These are phyloP conservation scores for Suillus lakei DNA, from an alignment of 768 basidiomycete species.

Conservation along the genomic window DNA sequence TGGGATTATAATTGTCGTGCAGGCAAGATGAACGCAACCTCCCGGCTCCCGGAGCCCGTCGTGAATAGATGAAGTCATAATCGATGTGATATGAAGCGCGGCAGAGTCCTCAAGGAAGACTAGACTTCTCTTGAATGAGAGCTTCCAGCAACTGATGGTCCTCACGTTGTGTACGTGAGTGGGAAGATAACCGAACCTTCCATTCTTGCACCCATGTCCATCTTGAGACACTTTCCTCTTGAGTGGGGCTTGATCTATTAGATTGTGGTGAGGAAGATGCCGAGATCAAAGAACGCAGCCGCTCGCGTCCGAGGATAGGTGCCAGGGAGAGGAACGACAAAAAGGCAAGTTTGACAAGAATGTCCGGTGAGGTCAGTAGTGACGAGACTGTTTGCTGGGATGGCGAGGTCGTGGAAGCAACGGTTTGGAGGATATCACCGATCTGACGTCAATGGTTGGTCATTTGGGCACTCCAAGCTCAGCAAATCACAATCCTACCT, in stretches of 20 bases:
- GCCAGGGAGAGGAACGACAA: slow-evolving; percentile 85
- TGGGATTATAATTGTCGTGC: slow-evolving; percentile 10
- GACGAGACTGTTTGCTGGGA: slow-evolving; percentile 82
- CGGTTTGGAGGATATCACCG: slow-evolving; percentile 85
- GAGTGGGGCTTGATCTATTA: slow-evolving; percentile 21
- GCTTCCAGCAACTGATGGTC: slow-evolving; percentile 52
- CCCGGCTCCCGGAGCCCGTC: slow-evolving; percentile 5
- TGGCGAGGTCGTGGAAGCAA: slow-evolving; percentile 73
- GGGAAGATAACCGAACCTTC: slow-evolving; percentile 63
- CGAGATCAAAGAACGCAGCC: slow-evolving; percentile 61
- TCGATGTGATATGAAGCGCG: slow-evolving; percentile 8
- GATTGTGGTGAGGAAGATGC: slow-evolving; percentile 26
- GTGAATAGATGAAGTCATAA: slow-evolving; percentile 15
- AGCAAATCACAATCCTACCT: slow-evolving; percentile 51
- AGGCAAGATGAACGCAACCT: slow-evolving; percentile 4
- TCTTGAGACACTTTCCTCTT: slow-evolving; percentile 44
- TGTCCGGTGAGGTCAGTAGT: slow-evolving; percentile 80
- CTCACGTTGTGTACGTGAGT: slow-evolving; percentile 50
- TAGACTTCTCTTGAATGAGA: slow-evolving; percentile 59
- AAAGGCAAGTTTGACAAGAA: slow-evolving; percentile 82
- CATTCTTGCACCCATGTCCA: slow-evolving; percentile 76
- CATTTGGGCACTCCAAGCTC: slow-evolving; percentile 6
- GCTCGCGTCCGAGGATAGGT: slow-evolving; percentile 79
- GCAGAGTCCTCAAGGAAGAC: slow-evolving; percentile 25
- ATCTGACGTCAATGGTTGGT: slow-evolving; percentile 50